Evolutionary conservation across 441 rosid genomes (phyloP).

Genomic region (Corymbia citriodora): DNA sequence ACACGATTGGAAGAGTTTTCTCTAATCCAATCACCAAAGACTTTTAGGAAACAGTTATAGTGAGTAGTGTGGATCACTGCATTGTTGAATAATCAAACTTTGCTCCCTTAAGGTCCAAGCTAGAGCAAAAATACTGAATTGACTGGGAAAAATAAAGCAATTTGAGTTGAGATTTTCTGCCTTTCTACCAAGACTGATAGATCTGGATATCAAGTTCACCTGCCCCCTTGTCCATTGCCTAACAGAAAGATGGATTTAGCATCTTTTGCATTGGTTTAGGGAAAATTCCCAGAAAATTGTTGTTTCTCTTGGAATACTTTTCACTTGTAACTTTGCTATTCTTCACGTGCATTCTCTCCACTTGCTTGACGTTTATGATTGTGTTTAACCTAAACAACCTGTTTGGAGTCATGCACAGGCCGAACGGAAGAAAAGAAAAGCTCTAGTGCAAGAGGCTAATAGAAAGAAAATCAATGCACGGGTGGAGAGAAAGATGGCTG

Average conservation of each 20-base stretch:
- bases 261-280: neutral
- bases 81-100: neutral
- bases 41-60: neutral
- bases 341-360: neutral
- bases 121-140: neutral
- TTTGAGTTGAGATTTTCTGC: neutral
- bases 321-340: neutral
- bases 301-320: neutral
- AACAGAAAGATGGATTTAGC: neutral
- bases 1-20: neutral
- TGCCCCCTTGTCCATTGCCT: neutral
- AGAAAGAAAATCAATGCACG: slow-evolving; percentile 59
- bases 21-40: neutral
- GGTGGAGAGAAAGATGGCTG: slow-evolving; percentile 93
- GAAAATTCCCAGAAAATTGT: neutral
- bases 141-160: neutral
- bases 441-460: slow-evolving; percentile 69
- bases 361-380: neutral
- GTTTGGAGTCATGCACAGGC: slow-evolving; percentile 36
- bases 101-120: neutral
- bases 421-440: slow-evolving; percentile 90
- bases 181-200: neutral
- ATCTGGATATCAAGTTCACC: neutral
- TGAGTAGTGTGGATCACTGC: neutral
- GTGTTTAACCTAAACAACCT: neutral